Conservation (phyloP, 1,139 yeast genomes). For the Magnusiomyces magnusii region DNA sequence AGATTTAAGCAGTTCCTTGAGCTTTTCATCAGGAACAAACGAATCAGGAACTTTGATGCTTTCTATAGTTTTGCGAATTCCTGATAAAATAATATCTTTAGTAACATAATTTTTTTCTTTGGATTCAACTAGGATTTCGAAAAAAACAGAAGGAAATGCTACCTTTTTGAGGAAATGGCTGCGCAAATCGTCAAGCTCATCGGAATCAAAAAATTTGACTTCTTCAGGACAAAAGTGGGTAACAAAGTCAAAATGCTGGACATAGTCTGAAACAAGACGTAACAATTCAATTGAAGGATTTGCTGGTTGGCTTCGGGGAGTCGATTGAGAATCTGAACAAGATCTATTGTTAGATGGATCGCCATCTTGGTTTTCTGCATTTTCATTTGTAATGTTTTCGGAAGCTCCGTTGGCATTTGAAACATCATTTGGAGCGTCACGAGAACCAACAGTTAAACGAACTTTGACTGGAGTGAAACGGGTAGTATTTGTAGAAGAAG, state of each 20-base stretch:
- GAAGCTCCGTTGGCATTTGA: neutral
- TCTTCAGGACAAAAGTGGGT: neutral
- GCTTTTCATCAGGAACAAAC: neutral
- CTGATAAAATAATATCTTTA: neutral
- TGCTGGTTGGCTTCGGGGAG: neutral
- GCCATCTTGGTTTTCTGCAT: neutral
- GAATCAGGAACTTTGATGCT: neutral
- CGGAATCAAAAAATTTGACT: neutral
- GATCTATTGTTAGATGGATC: neutral
- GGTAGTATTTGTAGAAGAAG: neutral
- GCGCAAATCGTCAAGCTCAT: neutral
- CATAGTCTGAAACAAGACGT: neutral
- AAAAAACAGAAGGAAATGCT: neutral
- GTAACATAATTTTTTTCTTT: neutral
- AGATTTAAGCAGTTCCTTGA: neutral
- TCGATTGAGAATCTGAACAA: neutral
- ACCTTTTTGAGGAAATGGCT: neutral
- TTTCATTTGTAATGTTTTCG: neutral
- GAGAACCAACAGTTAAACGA: neutral
- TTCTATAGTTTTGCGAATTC: neutral
- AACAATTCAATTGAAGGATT: neutral
- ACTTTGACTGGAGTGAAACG: neutral
- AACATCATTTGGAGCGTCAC: neutral
- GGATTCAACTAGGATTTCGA: neutral
- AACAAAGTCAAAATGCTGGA: neutral